Evolutionary conservation across 23 red algal species (phyloP).

Genomic region (Gracilaria gracilis): DNA sequence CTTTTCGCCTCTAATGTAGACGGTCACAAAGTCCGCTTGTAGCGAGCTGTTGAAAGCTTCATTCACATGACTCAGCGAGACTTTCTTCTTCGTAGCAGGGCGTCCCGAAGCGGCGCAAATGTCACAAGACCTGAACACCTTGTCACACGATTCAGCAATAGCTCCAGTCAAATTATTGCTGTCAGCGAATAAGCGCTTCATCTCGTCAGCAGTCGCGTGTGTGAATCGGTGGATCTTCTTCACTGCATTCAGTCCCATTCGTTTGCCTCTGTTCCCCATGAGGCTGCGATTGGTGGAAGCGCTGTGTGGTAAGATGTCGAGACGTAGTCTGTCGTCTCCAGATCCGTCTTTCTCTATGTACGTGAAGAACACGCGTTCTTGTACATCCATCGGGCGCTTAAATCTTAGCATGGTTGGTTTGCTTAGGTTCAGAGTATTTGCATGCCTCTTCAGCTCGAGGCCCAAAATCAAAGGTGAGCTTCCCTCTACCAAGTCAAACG

Average conservation of each 20-base stretch:
- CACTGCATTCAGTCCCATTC: not conserved
- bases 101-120: conserved; percentile 20
- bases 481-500: conserved; percentile 26
- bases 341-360: not conserved
- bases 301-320: conserved; percentile 4
- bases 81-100: not conserved
- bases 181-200: not conserved
- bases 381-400: conserved; percentile 6
- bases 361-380: not conserved
- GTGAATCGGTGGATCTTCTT: conserved; percentile 44
- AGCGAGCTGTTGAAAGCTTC: conserved; percentile 3
- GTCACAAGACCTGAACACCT: not conserved
- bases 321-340: not conserved
- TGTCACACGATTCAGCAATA: not conserved
- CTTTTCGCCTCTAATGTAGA: not conserved
- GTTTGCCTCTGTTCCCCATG: not conserved
- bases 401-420: not conserved
- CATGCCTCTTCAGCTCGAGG: conserved; percentile 15
- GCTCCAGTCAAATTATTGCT: not conserved
- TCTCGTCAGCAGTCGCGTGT: conserved; percentile 21
- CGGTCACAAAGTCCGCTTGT: not conserved
- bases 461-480: conserved; percentile 25
- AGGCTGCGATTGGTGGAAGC: not conserved
- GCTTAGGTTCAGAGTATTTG: not conserved
- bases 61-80: conserved; percentile 12